These are phyloP conservation scores for Amoeboaphelidium protococcarum DNA, from an alignment of 371 early-diverging fungal genomes.

Conservation along the genomic window DNA sequence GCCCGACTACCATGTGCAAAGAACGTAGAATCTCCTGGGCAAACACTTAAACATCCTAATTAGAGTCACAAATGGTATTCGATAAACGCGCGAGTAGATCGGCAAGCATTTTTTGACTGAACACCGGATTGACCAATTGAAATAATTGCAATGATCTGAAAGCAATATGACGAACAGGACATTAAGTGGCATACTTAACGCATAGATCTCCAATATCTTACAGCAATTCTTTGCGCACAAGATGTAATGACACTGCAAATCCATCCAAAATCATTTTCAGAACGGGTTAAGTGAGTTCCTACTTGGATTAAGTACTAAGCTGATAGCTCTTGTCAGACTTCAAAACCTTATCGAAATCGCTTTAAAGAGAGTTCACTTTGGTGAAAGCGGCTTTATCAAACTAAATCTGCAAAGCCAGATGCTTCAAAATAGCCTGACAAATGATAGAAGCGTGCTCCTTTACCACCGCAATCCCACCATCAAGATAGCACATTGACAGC, in stretches of 20 bases:
- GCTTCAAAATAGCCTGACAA: too few relatives aligned
- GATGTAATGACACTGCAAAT: slow-evolving; percentile 23
- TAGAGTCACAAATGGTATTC: slow-evolving; percentile 51
- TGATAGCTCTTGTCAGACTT: slow-evolving; percentile 22
- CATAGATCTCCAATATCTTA: slow-evolving; percentile 66
- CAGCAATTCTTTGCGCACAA: slow-evolving; percentile 31
- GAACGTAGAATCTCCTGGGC: slow-evolving; percentile 68
- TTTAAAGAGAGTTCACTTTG: slow-evolving; percentile 20
- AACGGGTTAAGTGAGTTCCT: slow-evolving; percentile 12
- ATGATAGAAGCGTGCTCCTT: too few relatives aligned
- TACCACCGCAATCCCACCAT: too few relatives aligned
- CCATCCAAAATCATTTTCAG: slow-evolving; percentile 19
- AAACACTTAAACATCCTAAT: slow-evolving; percentile 56
- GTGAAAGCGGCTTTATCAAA: too few relatives aligned
- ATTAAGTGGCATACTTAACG: slow-evolving; percentile 65
- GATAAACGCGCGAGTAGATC: slow-evolving; percentile 56
- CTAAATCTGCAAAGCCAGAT: too few relatives aligned
- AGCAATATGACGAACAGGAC: slow-evolving; percentile 68
- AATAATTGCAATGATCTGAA: slow-evolving; percentile 67
- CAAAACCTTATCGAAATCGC: slow-evolving; percentile 29
- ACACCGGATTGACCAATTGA: slow-evolving; percentile 40
- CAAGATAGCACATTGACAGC: too few relatives aligned
- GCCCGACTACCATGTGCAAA: too few relatives aligned
- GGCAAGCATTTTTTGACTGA: slow-evolving; percentile 47
- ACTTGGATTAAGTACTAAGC: slow-evolving; percentile 16